Percentiles rank a stretch among this genome's conserved stretches.
Evolutionary conservation across 345 rosid species (phyloP).

Genomic region (Populus deltoides): DNA sequence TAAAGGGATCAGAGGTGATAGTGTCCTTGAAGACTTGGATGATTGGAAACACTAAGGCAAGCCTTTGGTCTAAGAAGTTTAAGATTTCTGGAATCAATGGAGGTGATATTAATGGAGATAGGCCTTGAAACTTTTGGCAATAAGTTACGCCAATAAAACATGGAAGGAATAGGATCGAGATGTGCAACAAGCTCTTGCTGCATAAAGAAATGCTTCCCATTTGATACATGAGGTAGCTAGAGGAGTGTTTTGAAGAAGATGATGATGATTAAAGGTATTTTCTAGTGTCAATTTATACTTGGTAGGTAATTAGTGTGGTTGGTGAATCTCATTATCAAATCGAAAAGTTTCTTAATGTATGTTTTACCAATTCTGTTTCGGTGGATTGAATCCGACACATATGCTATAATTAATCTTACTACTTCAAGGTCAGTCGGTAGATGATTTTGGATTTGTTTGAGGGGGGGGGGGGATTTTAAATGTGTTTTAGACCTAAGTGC

Average conservation of each 20-base stretch:
- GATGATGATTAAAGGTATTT: neutral
- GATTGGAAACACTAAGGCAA: conserved; percentile 15
- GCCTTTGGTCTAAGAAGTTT: conserved; percentile 33
- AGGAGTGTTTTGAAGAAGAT: neutral
- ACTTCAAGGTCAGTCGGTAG: no score
- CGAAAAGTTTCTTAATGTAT: neutral
- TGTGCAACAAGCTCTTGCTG: conserved; percentile 3
- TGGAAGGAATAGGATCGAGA: neutral
- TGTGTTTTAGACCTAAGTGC: no score
- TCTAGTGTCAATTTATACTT: neutral
- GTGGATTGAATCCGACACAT: neutral
- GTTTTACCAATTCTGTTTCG: neutral
- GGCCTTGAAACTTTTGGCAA: neutral
- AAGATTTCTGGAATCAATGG: neutral
- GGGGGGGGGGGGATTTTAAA: no score
- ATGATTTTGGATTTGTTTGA: no score
- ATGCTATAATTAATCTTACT: neutral
- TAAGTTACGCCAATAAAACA: neutral
- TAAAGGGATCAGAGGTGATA: conserved; percentile 34
- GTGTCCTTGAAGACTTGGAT: conserved; percentile 36
- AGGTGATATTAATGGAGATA: neutral
- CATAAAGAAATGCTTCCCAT: conserved; percentile 11
- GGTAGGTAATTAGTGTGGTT: neutral
- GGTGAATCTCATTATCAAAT: conserved; percentile 10
- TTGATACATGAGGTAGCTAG: neutral